Evolutionary conservation across 768 basidiomycete species (phyloP).

Genomic region (Gelatoporia subvermispora): DNA sequence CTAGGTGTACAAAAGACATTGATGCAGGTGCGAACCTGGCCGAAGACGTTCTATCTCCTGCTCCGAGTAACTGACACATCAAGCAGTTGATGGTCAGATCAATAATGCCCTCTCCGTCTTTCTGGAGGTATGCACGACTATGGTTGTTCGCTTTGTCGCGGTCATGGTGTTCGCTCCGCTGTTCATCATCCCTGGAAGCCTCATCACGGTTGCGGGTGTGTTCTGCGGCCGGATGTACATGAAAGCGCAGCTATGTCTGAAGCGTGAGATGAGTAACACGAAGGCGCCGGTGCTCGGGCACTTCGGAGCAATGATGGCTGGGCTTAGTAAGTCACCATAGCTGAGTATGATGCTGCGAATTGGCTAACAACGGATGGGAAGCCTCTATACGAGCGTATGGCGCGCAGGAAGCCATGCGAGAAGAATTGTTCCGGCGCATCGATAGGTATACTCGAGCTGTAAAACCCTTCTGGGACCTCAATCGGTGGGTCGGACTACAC

Average conservation of each 20-base stretch:
- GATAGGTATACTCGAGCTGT: conserved; percentile 42
- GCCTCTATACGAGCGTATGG: conserved; percentile 54
- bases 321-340: conserved; percentile 33
- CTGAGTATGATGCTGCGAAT: too few species aligned
- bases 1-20: conserved; percentile 16
- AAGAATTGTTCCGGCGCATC: conserved; percentile 39
- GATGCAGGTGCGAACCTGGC: conserved; percentile 2
- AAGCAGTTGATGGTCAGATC: conserved; percentile 35
- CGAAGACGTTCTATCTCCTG: not conserved
- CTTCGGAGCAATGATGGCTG: conserved; percentile 50
- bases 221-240: conserved; percentile 51
- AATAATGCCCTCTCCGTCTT: conserved; percentile 20
- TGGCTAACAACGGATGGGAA: conserved; percentile 6
- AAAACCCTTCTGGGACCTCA: conserved; percentile 44
- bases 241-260: conserved; percentile 51
- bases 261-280: conserved; percentile 51
- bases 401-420: conserved; percentile 39
- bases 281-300: conserved; percentile 47
- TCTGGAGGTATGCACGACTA: conserved; percentile 25
- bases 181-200: conserved; percentile 37
- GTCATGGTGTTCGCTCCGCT: conserved; percentile 36
- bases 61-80: too few species aligned
- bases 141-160: conserved; percentile 32
- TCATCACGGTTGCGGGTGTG: conserved; percentile 33
- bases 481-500: conserved; percentile 17